Percentiles rank a stretch among this genome's conserved stretches.
phyloP scores from a whole-genome alignment of 805 yeast species.

The Kodamaea laetipori region DNA sequence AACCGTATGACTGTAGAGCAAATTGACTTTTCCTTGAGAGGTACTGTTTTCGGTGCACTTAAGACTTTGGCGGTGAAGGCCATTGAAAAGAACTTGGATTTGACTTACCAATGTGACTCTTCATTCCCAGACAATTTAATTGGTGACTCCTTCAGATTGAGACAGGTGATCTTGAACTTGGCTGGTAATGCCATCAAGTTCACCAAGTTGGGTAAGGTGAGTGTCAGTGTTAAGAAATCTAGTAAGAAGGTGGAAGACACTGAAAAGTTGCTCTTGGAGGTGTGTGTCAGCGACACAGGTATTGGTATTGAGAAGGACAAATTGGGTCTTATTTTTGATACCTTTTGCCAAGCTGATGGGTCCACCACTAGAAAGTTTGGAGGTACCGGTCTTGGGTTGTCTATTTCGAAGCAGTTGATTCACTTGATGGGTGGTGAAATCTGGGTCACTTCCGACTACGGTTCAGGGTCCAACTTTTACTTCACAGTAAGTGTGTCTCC shows the following conservation, averaged over 20 bases:
- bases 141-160: constrained; percentile 85
- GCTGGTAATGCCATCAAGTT: constrained; percentile 91
- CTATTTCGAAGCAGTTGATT: constrained; percentile 83
- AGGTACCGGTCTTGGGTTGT: constrained; percentile 88
- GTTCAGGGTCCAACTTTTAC: constrained; percentile 79
- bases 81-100: constrained; percentile 78
- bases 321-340: constrained; percentile 81
- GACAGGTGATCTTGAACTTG: constrained; percentile 83
- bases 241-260: constrained; percentile 31
- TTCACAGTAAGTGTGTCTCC: constrained; percentile 81
- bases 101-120: constrained; percentile 79
- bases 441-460: constrained; percentile 83
- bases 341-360: constrained; percentile 92
- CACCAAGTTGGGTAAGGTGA: constrained; percentile 80
- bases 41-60: constrained; percentile 87
- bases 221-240: constrained; percentile 67
- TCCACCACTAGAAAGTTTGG: constrained; percentile 91
- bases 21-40: constrained; percentile 81
- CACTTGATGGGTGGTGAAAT: constrained; percentile 93
- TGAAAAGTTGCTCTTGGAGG: constrained; percentile 61
- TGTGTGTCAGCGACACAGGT: constrained; percentile 89
- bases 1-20: constrained; percentile 91
- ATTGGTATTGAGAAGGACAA: constrained; percentile 87
- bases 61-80: constrained; percentile 89
- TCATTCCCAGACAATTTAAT: constrained; percentile 84